These are phyloP conservation scores for Cicer cuneatum DNA, from an alignment of 306 rosid species.

Conservation along the genomic window DNA sequence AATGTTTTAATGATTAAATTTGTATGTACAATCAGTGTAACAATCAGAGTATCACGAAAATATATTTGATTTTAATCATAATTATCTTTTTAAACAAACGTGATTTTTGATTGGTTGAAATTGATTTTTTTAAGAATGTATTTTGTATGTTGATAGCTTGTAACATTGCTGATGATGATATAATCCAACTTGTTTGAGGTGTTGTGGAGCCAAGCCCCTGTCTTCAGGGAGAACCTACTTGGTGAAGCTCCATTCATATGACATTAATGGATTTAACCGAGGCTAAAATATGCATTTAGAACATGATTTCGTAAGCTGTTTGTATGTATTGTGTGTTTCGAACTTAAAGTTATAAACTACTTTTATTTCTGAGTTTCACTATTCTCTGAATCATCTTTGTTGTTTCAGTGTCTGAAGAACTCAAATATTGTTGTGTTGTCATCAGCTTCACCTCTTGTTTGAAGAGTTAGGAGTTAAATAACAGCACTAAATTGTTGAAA, in stretches of 20 bases:
- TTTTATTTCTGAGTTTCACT: conserved; percentile 55
- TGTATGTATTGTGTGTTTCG: no score
- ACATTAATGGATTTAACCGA: conserved; percentile 56
- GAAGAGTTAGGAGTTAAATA: conserved; percentile 70
- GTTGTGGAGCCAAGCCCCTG: conserved; percentile 69
- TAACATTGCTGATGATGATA: conserved; percentile 45
- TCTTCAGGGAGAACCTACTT: conserved; percentile 81
- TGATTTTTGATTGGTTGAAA: no score
- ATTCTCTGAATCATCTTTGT: conserved; percentile 36
- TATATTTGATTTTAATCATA: no score
- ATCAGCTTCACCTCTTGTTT: conserved; percentile 71
- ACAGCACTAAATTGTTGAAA: conserved; percentile 49
- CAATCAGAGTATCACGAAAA: no score
- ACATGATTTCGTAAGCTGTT: no score
- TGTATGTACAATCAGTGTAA: no score
- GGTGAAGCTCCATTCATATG: conserved; percentile 67
- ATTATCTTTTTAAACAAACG: no score
- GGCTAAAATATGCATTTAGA: conserved; percentile 3
- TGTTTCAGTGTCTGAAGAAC: conserved; percentile 65
- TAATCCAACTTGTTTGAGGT: conserved; percentile 59
- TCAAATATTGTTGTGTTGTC: conserved; percentile 66
- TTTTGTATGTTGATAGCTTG: background rate
- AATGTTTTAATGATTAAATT: no score
- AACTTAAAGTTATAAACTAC: no score
- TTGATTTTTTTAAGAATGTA: no score